Base-by-base conservation (phyloP, 1,284 basidiomycete species). In the Kwoniella shivajii region DNA sequence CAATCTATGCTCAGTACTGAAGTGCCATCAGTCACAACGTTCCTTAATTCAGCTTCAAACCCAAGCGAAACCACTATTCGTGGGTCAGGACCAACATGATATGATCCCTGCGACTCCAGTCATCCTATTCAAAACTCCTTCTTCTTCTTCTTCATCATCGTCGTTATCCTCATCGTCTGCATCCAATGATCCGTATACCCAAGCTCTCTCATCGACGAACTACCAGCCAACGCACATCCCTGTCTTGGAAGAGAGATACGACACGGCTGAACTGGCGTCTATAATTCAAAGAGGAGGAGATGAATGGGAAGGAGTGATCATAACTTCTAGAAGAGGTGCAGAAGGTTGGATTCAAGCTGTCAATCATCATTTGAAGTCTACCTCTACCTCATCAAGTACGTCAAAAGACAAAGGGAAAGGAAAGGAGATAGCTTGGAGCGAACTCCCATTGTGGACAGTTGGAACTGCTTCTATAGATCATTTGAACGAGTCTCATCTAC, bases 51-150 rank as follows among this genome's bases (percentile, higher is more conserved):
- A 37, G n/a, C n/a, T n/a, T n/a, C n/a, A n/a, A n/a, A n/a, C n/a
- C n/a, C n/a, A n/a, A n/a, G n/a, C n/a, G n/a, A n/a, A n/a, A n/a
- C n/a, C n/a, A n/a, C n/a, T n/a, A n/a, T n/a, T n/a, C n/a, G n/a
- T n/a, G n/a, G n/a, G n/a, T n/a, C n/a, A n/a, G n/a, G 34, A 36
- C 34, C 34, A n/a, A 36, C n/a, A 36, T 10, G n/a, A 33, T 18
- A 57, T 41, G 37, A 6, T 7, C 20, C 39, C 14, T 31, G 6
- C 7, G 18, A 49, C n/a, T 16, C 54, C 46, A 3, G 50, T 62
- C 5, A 56, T 62, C 14, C 46, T 62, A n/a, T 62, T 62, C 57
- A 62, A 62, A 24, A 59, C 60, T 3, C 60, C 60, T 4, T 50
- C 52, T 31, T 33, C 54, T 2, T 47, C 55, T 20, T 27, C 29